These are phyloP conservation scores for Xylariales sp. DNA, from an alignment of 2,329 filamentous ascomycete species.

Conservation along the genomic window DNA sequence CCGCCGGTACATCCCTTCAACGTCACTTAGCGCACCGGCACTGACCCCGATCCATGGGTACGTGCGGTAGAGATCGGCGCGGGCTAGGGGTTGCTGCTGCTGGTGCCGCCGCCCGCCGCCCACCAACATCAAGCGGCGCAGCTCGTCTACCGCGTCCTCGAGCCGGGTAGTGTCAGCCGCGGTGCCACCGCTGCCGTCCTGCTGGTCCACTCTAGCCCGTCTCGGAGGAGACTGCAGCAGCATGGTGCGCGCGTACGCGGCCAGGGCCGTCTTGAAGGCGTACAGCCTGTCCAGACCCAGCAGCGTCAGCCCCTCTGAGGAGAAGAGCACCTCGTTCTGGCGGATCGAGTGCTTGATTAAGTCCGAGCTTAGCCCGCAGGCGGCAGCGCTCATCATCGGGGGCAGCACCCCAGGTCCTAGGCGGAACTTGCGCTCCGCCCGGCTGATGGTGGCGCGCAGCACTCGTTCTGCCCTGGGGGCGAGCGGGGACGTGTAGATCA, in stretches of 20 bases:
- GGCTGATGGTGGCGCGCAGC: constrained; percentile 43
- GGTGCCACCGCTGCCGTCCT: constrained; percentile 21
- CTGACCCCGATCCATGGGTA: constrained; percentile 56
- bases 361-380: constrained; percentile 42
- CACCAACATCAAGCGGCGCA: constrained; percentile 54
- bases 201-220: no score
- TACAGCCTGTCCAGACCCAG: constrained; percentile 59
- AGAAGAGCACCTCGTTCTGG: constrained; percentile 60
- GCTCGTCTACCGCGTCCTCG: constrained; percentile 59
- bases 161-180: constrained; percentile 32
- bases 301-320: constrained; percentile 54
- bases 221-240: no score
- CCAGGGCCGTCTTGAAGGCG: constrained; percentile 58
- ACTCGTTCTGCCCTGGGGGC: constrained; percentile 41
- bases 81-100: no score
- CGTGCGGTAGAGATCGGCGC: constrained; percentile 46
- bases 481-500: constrained; percentile 44
- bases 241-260: constrained; percentile 46
- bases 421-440: constrained; percentile 46
- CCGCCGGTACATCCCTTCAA: constrained; percentile 51
- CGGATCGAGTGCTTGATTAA: constrained; percentile 51
- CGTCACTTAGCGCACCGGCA: constrained; percentile 44
- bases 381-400: constrained; percentile 35
- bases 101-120: constrained; percentile 43
- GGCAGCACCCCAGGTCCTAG: constrained; percentile 27